Percentiles rank a stretch among this genome's conserved stretches.
These are phyloP conservation scores for Aspergillus melleus DNA, from an alignment of 2,329 filamentous ascomycete species.

Conservation along the genomic window DNA sequence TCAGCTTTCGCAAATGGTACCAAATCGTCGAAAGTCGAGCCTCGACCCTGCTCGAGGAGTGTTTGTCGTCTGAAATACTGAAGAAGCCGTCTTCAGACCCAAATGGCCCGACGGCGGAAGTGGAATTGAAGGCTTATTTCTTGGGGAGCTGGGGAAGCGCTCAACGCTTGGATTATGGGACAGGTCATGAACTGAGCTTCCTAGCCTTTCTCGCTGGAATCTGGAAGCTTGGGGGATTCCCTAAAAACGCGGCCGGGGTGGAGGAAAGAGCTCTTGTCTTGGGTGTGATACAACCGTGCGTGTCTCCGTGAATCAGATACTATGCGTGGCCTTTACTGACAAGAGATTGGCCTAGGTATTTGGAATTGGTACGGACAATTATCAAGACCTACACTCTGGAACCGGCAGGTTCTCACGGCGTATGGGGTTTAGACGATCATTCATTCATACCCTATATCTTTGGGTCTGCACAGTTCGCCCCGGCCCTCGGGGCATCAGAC, in stretches of 20 bases:
- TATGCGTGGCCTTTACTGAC: not conserved
- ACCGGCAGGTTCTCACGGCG: slow-evolving; percentile 91
- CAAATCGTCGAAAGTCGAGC: slow-evolving; percentile 63
- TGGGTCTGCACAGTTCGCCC: slow-evolving; percentile 84
- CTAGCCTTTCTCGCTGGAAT: slow-evolving; percentile 84
- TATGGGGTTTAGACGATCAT: slow-evolving; percentile 98
- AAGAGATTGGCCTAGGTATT: slow-evolving; percentile 57
- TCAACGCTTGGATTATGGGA: slow-evolving; percentile 90
- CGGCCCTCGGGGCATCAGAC: slow-evolving; percentile 65
- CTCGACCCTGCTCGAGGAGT: slow-evolving; percentile 57
- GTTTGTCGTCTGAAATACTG: slow-evolving; percentile 54
- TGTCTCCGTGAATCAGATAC: slow-evolving; percentile 21
- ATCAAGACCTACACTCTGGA: slow-evolving; percentile 92
- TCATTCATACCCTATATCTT: slow-evolving; percentile 93
- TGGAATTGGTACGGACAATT: slow-evolving; percentile 75
- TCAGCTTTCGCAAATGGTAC: slow-evolving; percentile 85
- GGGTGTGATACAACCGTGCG: slow-evolving; percentile 78
- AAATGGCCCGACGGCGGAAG: slow-evolving; percentile 51
- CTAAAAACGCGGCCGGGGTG: slow-evolving; percentile 52
- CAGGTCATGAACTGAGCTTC: slow-evolving; percentile 93
- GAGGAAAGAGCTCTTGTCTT: slow-evolving; percentile 79
- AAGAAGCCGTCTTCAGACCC: slow-evolving; percentile 27
- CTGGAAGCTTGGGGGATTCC: slow-evolving; percentile 86
- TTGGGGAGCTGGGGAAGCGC: slow-evolving; percentile 83
- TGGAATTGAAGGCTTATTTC: slow-evolving; percentile 77